A percentile compares a stretch with the other conserved stretches of the same genome.
Evolutionary conservation across 306 rosid species (phyloP).

Genomic region (Vicia faba): DNA sequence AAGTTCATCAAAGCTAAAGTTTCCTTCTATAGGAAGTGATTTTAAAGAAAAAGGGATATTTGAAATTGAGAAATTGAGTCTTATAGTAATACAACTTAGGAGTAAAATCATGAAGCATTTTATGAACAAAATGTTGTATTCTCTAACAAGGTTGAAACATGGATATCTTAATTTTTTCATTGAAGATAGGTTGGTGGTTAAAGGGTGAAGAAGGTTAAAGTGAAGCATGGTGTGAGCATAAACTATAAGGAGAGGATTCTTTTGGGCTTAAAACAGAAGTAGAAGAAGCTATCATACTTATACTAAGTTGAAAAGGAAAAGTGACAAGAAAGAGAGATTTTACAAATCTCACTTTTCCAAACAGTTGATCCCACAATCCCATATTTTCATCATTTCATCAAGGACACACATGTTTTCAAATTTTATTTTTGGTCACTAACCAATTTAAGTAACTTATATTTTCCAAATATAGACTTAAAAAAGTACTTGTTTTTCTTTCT

Average conservation of each 20-base stretch:
- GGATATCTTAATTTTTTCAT: conserved; percentile 49
- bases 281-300: conserved; percentile 57
- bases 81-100: conserved; percentile 54
- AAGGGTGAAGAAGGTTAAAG: conserved; percentile 51
- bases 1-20: conserved; percentile 64
- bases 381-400: conserved; percentile 47
- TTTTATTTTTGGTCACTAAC: conserved; percentile 33
- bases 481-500: conserved; percentile 11
- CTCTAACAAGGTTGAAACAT: conserved; percentile 44
- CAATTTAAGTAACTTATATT: conserved; percentile 48
- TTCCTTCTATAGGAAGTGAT: conserved; percentile 72
- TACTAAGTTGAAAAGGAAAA: conserved; percentile 71
- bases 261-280: conserved; percentile 49
- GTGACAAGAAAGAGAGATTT: conserved; percentile 73
- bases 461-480: conserved; percentile 49
- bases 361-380: conserved; percentile 71
- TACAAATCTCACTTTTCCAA: conserved; percentile 71
- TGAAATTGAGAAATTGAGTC: conserved; percentile 56
- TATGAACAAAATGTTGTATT: conserved; percentile 50
- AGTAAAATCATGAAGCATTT: conserved; percentile 60
- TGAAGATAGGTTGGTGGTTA: conserved; percentile 41
- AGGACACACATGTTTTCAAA: conserved; percentile 46
- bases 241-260: conserved; percentile 39
- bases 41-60: conserved; percentile 54
- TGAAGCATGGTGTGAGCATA: conserved; percentile 36